A percentile compares a stretch with the other conserved stretches of the same genome.
Evolutionary conservation across 2,329 filamentous ascomycete species (phyloP).

Genomic region (Fusarium sp.): DNA sequence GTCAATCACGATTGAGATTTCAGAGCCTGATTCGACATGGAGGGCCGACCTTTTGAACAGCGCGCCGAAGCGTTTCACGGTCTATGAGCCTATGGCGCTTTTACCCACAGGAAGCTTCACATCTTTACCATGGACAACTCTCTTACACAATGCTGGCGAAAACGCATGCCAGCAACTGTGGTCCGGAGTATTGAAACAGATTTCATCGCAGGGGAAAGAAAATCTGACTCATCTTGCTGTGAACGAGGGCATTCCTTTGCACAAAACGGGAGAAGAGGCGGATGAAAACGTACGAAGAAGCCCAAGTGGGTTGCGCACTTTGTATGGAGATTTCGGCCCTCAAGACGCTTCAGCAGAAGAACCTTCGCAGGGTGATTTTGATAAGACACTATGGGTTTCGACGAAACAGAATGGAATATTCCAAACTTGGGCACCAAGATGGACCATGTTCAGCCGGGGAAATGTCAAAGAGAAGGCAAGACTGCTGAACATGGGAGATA

Average conservation of each 20-base stretch:
- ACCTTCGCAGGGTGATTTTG: constrained; percentile 65
- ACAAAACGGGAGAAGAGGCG: constrained; percentile 42
- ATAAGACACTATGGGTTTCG: constrained; percentile 79
- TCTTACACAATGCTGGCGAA: constrained; percentile 48
- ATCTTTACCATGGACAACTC: constrained; percentile 52
- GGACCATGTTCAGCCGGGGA: constrained; percentile 94
- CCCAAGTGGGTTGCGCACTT: constrained; percentile 74
- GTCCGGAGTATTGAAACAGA: constrained; percentile 58
- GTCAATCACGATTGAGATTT: constrained; percentile 14
- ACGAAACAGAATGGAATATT: constrained; percentile 81
- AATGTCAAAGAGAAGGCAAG: constrained; percentile 91
- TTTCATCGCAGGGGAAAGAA: constrained; percentile 57
- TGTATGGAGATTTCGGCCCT: constrained; percentile 81
- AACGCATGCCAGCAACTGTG: constrained; percentile 56
- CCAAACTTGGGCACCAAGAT: constrained; percentile 88
- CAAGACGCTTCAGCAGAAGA: constrained; percentile 36
- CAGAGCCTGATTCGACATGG: constrained; percentile 19
- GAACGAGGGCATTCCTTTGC: constrained; percentile 70
- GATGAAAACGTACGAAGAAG: constrained; percentile 77
- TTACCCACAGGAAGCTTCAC: constrained; percentile 69
- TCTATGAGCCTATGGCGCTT: constrained; percentile 71
- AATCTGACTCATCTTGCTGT: constrained; percentile 67
- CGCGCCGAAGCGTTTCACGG: constrained; percentile 68
- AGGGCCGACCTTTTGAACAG: constrained; percentile 51
- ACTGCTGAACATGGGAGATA: constrained; percentile 65